phyloP scores from a whole-genome alignment of 345 rosid genomes.

The Pseudoturritis turrita region DNA sequence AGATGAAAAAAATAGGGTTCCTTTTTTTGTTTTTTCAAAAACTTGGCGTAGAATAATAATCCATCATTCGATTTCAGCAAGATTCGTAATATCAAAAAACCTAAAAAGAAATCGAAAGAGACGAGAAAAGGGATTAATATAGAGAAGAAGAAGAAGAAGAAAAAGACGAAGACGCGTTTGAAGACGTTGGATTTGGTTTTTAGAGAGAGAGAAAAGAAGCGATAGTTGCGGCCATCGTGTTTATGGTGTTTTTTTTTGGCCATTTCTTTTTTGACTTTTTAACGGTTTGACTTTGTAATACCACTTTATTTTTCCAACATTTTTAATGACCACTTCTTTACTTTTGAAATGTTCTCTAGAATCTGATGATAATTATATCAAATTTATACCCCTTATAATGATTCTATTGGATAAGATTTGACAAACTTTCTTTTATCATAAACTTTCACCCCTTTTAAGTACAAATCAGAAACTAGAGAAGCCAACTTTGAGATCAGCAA shows the following conservation, averaged over 20 bases:
- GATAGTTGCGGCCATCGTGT: conserved; percentile 26
- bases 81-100: neutral
- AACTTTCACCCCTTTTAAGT: neutral
- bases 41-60: conserved; percentile 19
- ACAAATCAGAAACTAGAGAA: conserved; percentile 29
- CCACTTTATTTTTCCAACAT: neutral
- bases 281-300: conserved; percentile 10
- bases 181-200: conserved; percentile 28
- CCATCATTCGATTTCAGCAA: conserved; percentile 24
- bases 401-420: neutral
- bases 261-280: conserved; percentile 3
- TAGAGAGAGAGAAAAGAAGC: conserved; percentile 13
- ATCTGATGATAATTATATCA: too few species aligned
- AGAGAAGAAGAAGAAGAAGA: conserved; percentile 12
- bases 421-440: neutral
- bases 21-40: neutral
- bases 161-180: conserved; percentile 32
- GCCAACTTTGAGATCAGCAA: neutral
- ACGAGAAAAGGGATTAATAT: conserved; percentile 7
- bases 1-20: conserved; percentile 16
- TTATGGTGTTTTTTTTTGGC: neutral
- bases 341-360: conserved; percentile 2
- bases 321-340: neutral
- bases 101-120: neutral
- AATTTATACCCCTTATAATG: neutral